Evolutionary conservation across 352 stramenopile species (phyloP).

Genomic region (Globisporangium parvum): DNA sequence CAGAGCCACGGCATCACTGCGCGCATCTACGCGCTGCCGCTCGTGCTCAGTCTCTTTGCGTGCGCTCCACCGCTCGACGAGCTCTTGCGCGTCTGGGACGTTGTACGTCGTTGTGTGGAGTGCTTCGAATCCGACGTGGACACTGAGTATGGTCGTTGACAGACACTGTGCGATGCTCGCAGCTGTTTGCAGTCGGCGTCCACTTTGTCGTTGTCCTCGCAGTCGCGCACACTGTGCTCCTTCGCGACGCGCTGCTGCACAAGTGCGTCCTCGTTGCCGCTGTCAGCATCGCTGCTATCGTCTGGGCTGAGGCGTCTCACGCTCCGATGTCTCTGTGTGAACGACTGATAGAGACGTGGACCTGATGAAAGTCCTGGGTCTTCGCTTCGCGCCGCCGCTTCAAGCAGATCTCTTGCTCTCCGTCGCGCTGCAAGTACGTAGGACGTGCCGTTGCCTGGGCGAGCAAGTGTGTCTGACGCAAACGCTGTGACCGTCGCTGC

Average conservation of each 20-base stretch:
- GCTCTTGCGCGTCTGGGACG: constrained; percentile 88
- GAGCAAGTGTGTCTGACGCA: background rate
- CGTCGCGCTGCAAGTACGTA: constrained; percentile 58
- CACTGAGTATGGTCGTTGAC: background rate
- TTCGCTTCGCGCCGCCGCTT: constrained; percentile 71
- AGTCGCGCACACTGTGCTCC: constrained; percentile 82
- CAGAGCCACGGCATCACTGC: constrained; percentile 66
- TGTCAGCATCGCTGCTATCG: too few species aligned
- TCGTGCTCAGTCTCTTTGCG: constrained; percentile 88
- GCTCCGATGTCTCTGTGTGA: background rate
- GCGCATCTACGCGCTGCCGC: constrained; percentile 82
- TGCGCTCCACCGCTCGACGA: constrained; percentile 86
- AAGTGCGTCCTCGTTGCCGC: constrained; percentile 31
- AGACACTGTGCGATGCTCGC: background rate
- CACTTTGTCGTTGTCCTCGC: constrained; percentile 90
- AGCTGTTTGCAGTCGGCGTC: constrained; percentile 88
- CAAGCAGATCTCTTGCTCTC: constrained; percentile 83
- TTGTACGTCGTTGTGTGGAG: constrained; percentile 54
- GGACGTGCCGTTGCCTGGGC: background rate
- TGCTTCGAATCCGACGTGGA: background rate
- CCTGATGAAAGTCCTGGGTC: constrained; percentile 86
- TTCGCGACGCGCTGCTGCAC: constrained; percentile 78
- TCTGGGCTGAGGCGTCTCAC: too few species aligned
- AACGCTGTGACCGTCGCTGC: background rate
- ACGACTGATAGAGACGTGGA: constrained; percentile 57